Percentiles rank a stretch among this genome's conserved stretches.
These are phyloP conservation scores for Epichloe aotearoae DNA, from an alignment of 2,329 filamentous ascomycete species.

Conservation along the genomic window DNA sequence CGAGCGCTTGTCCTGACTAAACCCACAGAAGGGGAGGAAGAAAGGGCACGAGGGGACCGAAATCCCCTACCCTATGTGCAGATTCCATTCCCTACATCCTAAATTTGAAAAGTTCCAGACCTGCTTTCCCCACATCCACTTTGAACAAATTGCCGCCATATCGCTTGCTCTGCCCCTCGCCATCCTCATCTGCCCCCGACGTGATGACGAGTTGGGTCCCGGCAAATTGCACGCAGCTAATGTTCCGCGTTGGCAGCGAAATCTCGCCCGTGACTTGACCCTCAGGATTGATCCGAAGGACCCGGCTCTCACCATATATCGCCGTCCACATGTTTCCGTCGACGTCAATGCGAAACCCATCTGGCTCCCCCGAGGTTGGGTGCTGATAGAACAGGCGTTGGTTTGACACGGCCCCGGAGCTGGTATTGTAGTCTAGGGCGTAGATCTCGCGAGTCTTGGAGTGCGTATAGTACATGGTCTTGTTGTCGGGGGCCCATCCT, in stretches of 20 bases:
- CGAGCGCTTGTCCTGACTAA: too few relatives aligned
- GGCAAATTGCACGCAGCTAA: conserved; percentile 71
- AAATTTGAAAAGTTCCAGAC: conserved; percentile 51
- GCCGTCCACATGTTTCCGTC: conserved; percentile 85
- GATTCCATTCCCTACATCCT: conserved; percentile 27
- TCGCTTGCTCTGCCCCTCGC: conserved; percentile 44
- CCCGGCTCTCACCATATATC: conserved; percentile 64
- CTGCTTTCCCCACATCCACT: conserved; percentile 61
- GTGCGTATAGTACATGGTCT: conserved; percentile 73
- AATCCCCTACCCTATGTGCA: too few relatives aligned
- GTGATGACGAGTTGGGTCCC: conserved; percentile 69
- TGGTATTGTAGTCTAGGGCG: conserved; percentile 57
- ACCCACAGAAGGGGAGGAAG: too few relatives aligned
- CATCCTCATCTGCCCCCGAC: conserved; percentile 55
- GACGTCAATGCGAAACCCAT: conserved; percentile 73
- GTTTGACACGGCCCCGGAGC: conserved; percentile 52
- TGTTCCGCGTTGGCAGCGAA: conserved; percentile 60
- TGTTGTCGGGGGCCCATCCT: conserved; percentile 61
- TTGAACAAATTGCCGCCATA: conserved; percentile 61
- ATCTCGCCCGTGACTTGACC: conserved; percentile 65
- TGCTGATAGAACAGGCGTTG: conserved; percentile 62
- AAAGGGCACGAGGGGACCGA: too few relatives aligned
- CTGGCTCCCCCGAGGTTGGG: conserved; percentile 53
- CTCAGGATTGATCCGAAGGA: conserved; percentile 58
- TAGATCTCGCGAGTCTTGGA: conserved; percentile 58